phyloP scores from a whole-genome alignment of 192 early-diverging fungal species.

The Spizellomyces punctatus region DNA sequence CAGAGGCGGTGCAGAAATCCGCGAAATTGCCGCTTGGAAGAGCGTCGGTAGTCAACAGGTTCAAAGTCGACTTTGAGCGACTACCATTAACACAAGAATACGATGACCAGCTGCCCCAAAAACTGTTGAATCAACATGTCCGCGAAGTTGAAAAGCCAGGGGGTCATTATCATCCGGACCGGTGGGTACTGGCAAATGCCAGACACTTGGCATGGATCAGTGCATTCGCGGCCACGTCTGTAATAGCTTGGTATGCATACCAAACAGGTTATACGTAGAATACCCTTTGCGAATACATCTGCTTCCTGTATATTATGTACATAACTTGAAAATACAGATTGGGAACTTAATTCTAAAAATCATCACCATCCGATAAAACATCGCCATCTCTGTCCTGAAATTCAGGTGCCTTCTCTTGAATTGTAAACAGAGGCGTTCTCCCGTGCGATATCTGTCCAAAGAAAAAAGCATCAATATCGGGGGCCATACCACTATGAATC shows the following conservation, averaged over 20 bases:
- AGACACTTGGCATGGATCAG: constrained; percentile 5
- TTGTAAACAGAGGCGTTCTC: constrained; percentile 61
- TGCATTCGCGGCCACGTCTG: constrained; percentile 20
- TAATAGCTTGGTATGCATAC: constrained; percentile 15
- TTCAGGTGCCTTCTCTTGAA: constrained; percentile 65
- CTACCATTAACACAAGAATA: not conserved
- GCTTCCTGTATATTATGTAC: no score
- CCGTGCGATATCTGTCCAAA: constrained; percentile 43
- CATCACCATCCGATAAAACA: constrained; percentile 45
- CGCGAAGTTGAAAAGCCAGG: not conserved
- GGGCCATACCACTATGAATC: not conserved
- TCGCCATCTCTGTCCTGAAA: constrained; percentile 62
- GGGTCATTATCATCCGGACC: not conserved
- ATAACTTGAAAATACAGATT: not conserved
- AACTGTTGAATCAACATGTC: constrained; percentile 6
- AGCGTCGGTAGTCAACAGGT: constrained; percentile 11
- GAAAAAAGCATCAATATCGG: not conserved
- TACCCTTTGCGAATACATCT: no score
- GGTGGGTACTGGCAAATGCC: not conserved
- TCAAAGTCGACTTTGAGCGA: constrained; percentile 11
- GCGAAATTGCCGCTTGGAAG: not conserved
- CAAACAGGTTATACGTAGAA: not conserved
- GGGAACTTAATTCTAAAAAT: constrained; percentile 28
- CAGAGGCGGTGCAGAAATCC: not conserved
- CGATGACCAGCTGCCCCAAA: not conserved